These are phyloP conservation scores for Diplocarpon rosae DNA, from an alignment of 2,329 filamentous ascomycete genomes.

Conservation along the genomic window DNA sequence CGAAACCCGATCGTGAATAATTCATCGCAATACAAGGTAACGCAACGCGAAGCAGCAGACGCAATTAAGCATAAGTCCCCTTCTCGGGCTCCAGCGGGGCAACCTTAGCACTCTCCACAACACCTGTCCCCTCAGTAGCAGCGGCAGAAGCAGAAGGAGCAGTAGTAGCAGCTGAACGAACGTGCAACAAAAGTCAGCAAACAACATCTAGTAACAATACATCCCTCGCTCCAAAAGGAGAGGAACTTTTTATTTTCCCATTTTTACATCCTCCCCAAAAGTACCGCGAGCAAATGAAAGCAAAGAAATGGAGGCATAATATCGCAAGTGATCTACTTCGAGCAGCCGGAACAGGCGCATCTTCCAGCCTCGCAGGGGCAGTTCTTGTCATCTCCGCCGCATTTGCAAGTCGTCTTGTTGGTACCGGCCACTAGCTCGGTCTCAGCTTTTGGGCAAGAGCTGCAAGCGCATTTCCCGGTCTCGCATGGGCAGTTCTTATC, in stretches of 20 bases:
- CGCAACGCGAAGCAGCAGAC: constrained; percentile 3
- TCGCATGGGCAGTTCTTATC: constrained; percentile 29
- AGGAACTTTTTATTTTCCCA: no score
- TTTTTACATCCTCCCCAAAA: no score
- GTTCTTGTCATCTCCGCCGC: constrained; percentile 27
- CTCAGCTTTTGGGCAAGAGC: constrained; percentile 30
- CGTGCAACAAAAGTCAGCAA: constrained; percentile 18
- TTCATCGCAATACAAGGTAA: constrained; percentile 1
- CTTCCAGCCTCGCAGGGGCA: constrained; percentile 29
- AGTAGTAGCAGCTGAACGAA: constrained; percentile 15
- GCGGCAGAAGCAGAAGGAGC: constrained; percentile 13
- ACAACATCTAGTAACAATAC: constrained; percentile 14
- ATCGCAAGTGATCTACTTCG: constrained; percentile 9
- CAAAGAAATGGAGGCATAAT: background rate
- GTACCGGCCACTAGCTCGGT: constrained; percentile 28
- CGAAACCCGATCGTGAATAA: background rate
- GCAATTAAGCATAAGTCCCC: constrained; percentile 15
- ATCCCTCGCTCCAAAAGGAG: no score
- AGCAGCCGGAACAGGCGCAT: constrained; percentile 28
- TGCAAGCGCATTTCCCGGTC: constrained; percentile 30
- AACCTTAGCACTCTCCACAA: constrained; percentile 22
- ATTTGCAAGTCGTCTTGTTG: constrained; percentile 31
- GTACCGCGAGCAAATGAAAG: background rate
- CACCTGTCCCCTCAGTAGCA: constrained; percentile 13
- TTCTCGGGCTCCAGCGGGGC: constrained; percentile 24